Evolutionary conservation across 805 yeast genomes (phyloP), one percentile per base, ranked within the genome.

Genomic region (Ogataea wickerhamii): DNA sequence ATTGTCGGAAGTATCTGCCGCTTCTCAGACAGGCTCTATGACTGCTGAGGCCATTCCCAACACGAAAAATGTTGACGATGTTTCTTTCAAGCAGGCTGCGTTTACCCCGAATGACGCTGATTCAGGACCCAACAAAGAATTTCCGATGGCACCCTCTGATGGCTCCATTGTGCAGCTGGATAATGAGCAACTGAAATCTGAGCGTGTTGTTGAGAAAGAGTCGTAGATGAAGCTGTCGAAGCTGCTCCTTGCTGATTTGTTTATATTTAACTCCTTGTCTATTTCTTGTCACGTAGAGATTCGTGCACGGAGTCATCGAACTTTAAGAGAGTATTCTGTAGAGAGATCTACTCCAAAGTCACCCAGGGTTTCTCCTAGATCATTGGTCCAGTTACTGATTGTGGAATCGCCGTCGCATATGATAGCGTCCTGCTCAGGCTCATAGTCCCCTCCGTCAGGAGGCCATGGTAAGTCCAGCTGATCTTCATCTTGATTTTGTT

Each of bases 281-380:
- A 18, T 18, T 18, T 23, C 17, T 21, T 29, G 22, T n/a, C 27
- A 14, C 25, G 18, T 21, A 23, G 29, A 23, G 32, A 13, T 34
- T 38, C 38, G 41, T n/a, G 40, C 36, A 19, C 12, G 6, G 31
- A 44, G 45, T 6, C 44, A 45, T 13, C 18, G 13, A 19, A 46
- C 53, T 32, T 47, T n/a, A n/a, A n/a, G n/a, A n/a, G n/a, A 44
- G 14, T 44, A 36, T 50, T 80, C 88, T 2, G 79, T 78, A 1
- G 77, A 82, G 6, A 74, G 41, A 54, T 89, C 97, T 2, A 91
- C 98, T 0, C 98, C 98, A 58, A 78, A 89, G 60, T 87, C 96
- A 27, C 73, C 73, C 32, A 91, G 64, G 10, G 73, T 73, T 53
- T 91, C 97, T n/a, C 98, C 98, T 56, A 82, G 71, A 13, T 72